Evolutionary conservation across 2,329 filamentous ascomycete species (phyloP), one percentile per base, ranked within the genome.

Genomic region (Nectriaceae sp.): DNA sequence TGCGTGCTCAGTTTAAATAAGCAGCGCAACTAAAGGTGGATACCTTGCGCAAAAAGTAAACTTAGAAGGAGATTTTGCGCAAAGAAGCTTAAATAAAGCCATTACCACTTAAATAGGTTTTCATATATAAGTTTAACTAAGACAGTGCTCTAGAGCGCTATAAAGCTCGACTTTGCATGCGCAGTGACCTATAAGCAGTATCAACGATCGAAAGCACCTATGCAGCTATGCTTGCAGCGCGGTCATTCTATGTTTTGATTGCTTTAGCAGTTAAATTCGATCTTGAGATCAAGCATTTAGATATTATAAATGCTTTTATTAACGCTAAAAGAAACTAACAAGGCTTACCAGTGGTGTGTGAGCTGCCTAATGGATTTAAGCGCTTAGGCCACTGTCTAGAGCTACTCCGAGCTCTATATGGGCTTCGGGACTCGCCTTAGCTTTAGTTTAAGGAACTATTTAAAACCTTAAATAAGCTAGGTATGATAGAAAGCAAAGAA

Each of bases 91-190:
- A n/a, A n/a, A n/a, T n/a, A n/a, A n/a, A n/a, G n/a, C n/a, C n/a
- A n/a, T n/a, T n/a, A n/a, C n/a, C n/a, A n/a, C n/a, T n/a, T n/a
- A n/a, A n/a, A n/a, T 52, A 19, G 29, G 49, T 49, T 13, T 49
- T 48, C n/a, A 49, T 43, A 26, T 49, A 52, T 29, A 52, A 50
- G 21, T 33, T 40, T 16, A 35, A 50, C 31, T 46, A 50, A 26
- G 20, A 50, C 20, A 22, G 43, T 11, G 43, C 31, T 35, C 35
- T 50, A 15, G 33, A n/a, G 5, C 22, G 36, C 15, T 43, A 40
- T 33, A 46, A 50, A 31, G 39, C 38, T 16, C 11, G 37, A 5
- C 21, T 51, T n/a, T n/a, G n/a, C n/a, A n/a, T n/a, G n/a, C n/a
- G n/a, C n/a, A n/a, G n/a, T n/a, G n/a, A n/a, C n/a, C n/a, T n/a